These are phyloP conservation scores for Mucor indicus DNA, from an alignment of 371 early-diverging fungal genomes.

Conservation along the genomic window DNA sequence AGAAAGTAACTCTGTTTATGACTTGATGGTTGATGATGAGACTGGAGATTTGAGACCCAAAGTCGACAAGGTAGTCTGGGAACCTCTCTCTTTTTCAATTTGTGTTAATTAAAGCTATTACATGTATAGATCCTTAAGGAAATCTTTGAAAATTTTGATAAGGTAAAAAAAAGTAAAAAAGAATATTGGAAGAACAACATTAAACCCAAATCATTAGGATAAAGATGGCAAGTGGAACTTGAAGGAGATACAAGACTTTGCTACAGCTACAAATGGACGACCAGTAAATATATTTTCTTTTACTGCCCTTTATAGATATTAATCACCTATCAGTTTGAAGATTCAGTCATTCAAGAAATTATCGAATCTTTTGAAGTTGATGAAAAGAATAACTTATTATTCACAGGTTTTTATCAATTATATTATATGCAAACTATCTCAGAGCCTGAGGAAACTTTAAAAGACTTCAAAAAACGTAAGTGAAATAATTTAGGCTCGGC, in stretches of 20 bases:
- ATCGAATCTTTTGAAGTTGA: constrained; percentile 57
- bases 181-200: neutral
- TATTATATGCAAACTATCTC: constrained; percentile 67
- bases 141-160: constrained; percentile 69
- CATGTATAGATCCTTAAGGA: constrained; percentile 30
- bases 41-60: constrained; percentile 24
- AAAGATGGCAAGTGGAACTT: constrained; percentile 61
- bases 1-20: constrained; percentile 8
- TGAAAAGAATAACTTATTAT: constrained; percentile 52
- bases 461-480: constrained; percentile 63
- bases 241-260: constrained; percentile 68
- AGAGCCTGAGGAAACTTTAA: constrained; percentile 73
- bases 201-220: constrained; percentile 29
- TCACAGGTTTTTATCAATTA: constrained; percentile 71
- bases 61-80: constrained; percentile 13
- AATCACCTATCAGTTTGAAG: constrained; percentile 75
- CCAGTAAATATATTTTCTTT: constrained; percentile 39
- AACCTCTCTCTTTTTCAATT: too few relatives aligned
- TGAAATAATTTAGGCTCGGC: neutral
- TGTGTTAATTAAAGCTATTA: too few relatives aligned
- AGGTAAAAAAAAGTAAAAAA: constrained; percentile 21
- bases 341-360: constrained; percentile 63
- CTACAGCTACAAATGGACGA: constrained; percentile 68
- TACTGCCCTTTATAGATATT: too few relatives aligned
- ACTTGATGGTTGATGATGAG: constrained; percentile 18